Evolutionary conservation across 441 rosid species (phyloP).

Genomic region (Syzygium malaccense): DNA sequence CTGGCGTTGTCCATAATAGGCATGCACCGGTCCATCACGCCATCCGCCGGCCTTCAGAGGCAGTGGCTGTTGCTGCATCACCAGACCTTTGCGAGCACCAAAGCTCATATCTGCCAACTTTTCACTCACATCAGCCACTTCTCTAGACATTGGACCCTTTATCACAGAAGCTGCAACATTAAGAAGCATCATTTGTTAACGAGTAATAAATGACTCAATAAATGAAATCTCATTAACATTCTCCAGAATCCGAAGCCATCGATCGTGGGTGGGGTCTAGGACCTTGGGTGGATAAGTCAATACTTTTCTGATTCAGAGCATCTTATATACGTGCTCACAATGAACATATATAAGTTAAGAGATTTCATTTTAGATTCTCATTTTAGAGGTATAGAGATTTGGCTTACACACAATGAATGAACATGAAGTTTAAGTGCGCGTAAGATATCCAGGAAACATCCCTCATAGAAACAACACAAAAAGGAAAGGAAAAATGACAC

Average conservation of each 20-base stretch:
- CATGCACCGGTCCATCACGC: not conserved
- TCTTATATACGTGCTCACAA: not conserved
- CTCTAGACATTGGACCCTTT: not conserved
- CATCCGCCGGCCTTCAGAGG: not conserved
- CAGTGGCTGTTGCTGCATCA: not conserved
- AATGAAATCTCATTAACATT: not conserved
- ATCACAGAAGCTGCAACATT: not conserved
- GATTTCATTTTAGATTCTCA: not conserved
- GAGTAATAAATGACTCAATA: not conserved
- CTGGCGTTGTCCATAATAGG: not conserved
- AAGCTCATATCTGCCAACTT: not conserved
- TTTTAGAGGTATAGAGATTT: not conserved
- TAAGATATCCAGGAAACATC: not conserved
- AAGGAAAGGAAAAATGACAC: not conserved
- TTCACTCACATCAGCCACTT: not conserved
- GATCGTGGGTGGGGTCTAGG: not conserved
- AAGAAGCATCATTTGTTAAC: not conserved
- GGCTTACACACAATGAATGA: not conserved
- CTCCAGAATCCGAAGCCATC: not conserved
- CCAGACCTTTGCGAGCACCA: not conserved
- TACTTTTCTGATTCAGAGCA: not conserved
- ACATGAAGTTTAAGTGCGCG: not conserved
- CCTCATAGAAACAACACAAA: not conserved
- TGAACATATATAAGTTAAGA: not conserved
- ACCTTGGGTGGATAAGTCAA: not conserved